Percentiles rank a stretch among this genome's conserved stretches.
phyloP scores from a whole-genome alignment of 2,329 filamentous ascomycete genomes.

The Arthrobotrys conoides region DNA sequence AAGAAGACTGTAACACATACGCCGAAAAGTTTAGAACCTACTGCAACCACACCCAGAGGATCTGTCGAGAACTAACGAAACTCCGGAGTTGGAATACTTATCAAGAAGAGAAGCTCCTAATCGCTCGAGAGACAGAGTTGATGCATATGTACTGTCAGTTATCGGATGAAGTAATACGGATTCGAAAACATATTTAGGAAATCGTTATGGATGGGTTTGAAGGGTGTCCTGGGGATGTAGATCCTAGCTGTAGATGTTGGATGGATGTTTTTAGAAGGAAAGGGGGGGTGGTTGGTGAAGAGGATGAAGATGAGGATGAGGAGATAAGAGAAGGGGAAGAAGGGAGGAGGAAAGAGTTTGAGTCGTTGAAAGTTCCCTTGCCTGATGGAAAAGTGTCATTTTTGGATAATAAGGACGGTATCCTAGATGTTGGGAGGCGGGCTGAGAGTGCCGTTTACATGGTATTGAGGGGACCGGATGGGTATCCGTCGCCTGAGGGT shows the following conservation, averaged over 20 bases:
- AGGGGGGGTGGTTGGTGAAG: not conserved
- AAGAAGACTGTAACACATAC: conserved; percentile 17
- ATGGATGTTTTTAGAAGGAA: not conserved
- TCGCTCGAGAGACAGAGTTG: not conserved
- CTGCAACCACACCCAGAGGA: conserved; percentile 1
- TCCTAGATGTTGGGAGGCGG: not conserved
- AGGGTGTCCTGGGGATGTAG: not conserved
- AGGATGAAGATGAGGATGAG: not conserved
- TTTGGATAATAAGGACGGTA: conserved; percentile 15
- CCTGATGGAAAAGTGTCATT: conserved; percentile 6
- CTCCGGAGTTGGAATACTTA: conserved; percentile 5
- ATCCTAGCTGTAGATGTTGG: conserved; percentile 12
- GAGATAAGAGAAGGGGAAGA: not conserved
- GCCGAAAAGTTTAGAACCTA: conserved; percentile 12
- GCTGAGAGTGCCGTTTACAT: conserved; percentile 1
- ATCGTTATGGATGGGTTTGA: not conserved
- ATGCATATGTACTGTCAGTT: conserved; percentile 20
- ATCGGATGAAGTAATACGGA: conserved; percentile 11
- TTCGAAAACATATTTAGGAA: conserved; percentile 4
- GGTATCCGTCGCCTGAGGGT: not conserved
- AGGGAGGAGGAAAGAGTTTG: not conserved
- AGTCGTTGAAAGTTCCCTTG: not conserved
- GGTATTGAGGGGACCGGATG: not conserved
- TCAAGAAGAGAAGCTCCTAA: conserved; percentile 3
- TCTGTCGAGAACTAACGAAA: not conserved